phyloP scores from a whole-genome alignment of 164 flowering plant species.

The Houttuynia cordata region DNA sequence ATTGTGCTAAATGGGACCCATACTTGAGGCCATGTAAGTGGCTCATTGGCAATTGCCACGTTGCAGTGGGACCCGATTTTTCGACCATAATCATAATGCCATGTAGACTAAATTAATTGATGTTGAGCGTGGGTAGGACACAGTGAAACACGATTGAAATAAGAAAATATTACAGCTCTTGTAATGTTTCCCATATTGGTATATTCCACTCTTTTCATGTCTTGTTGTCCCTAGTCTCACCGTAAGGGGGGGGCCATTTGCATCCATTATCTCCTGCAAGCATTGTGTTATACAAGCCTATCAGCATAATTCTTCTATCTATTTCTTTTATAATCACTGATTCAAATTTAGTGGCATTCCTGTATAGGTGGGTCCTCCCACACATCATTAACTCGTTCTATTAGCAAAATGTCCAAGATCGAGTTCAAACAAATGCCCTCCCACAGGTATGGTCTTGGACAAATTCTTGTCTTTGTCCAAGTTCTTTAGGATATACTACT shows the following conservation, averaged over 20 bases:
- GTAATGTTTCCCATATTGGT: conserved; percentile 28
- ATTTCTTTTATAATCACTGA: neutral
- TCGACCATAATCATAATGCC: conserved; percentile 14
- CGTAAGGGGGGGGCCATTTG: neutral
- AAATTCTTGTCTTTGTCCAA: too few species aligned
- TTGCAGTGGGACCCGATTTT: neutral
- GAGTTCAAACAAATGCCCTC: too few species aligned
- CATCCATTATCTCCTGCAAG: neutral
- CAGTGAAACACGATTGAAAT: conserved; percentile 9
- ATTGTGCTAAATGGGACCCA: conserved; percentile 1
- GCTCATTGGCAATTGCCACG: neutral
- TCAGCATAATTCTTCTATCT: neutral
- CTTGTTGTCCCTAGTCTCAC: conserved; percentile 18
- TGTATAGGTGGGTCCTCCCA: neutral
- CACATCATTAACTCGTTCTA: neutral
- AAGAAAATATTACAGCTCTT: conserved; percentile 13
- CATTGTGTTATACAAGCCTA: neutral
- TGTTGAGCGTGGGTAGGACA: conserved; percentile 14
- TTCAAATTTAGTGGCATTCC: neutral
- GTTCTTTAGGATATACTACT: too few species aligned
- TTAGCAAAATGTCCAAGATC: too few species aligned
- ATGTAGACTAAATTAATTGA: conserved; percentile 6
- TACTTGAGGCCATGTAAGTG: neutral
- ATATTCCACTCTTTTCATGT: conserved; percentile 28
- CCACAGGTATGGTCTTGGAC: too few species aligned